These are phyloP conservation scores for Citrus sp. DNA, from an alignment of 345 rosid genomes.

Conservation along the genomic window DNA sequence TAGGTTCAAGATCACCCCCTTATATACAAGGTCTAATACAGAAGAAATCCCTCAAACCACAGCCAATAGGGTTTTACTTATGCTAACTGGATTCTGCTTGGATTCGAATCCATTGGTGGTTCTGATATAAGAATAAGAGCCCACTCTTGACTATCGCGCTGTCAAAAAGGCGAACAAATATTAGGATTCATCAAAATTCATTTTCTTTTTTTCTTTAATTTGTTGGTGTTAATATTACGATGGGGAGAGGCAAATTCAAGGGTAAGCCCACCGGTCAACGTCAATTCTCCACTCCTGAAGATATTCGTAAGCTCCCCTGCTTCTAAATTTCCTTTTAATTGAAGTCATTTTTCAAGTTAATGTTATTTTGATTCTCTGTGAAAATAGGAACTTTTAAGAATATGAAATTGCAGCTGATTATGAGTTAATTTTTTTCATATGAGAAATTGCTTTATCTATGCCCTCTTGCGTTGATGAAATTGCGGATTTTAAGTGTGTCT, in stretches of 20 bases:
- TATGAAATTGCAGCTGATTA: not conserved
- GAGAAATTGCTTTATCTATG: not conserved
- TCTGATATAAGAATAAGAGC: not conserved
- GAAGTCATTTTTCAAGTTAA: not conserved
- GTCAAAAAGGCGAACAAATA: not conserved
- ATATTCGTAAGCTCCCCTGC: slow-evolving; percentile 39
- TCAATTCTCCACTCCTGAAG: slow-evolving; percentile 56
- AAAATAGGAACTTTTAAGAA: not conserved
- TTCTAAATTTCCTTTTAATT: not conserved
- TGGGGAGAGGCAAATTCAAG: slow-evolving; percentile 70
- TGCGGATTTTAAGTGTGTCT: not conserved
- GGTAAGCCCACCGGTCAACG: slow-evolving; percentile 69
- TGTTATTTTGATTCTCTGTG: not conserved
- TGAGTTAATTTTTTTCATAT: no score
- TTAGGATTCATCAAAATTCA: no score
- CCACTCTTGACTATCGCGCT: not conserved
- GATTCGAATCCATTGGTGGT: not conserved
- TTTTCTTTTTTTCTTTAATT: no score
- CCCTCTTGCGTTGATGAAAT: not conserved
- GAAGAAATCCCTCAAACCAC: not conserved
- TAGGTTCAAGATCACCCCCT: not conserved
- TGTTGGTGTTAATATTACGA: slow-evolving; percentile 1
- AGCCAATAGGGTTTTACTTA: not conserved
- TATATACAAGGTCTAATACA: not conserved
- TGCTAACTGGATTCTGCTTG: not conserved